Percentiles rank a stretch among this genome's conserved stretches.
phyloP scores from a whole-genome alignment of 225 moss, liverwort and hornwort genomes.

The Thuidium tamariscinum region DNA sequence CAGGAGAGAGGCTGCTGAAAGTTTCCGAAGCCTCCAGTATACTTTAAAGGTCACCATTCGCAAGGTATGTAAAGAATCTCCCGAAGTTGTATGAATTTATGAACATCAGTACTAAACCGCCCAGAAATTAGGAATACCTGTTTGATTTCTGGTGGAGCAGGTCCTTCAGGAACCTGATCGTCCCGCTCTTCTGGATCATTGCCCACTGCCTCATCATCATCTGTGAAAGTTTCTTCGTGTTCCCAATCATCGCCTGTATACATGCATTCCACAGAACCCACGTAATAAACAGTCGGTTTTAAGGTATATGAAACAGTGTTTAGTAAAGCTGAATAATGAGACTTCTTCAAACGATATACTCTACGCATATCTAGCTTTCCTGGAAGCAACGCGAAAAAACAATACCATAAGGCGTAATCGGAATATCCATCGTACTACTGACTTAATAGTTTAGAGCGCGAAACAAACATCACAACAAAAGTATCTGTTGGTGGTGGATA shows the following conservation, averaged over 20 bases:
- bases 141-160: conserved; percentile 95
- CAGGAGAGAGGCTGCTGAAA: neutral
- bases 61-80: neutral
- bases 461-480: neutral
- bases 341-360: neutral
- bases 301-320: neutral
- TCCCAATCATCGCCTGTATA: conserved; percentile 97
- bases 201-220: conserved; percentile 99
- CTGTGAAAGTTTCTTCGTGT: conserved; percentile 98
- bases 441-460: neutral
- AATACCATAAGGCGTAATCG: neutral
- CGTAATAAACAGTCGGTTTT: neutral
- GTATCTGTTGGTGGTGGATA: neutral
- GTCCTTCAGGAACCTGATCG: conserved; percentile 85
- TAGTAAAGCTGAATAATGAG: neutral
- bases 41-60: neutral
- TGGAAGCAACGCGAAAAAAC: neutral
- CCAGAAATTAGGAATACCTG: conserved; percentile 37
- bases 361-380: neutral
- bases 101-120: neutral
- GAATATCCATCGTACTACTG: neutral
- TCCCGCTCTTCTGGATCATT: conserved; percentile 96
- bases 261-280: neutral
- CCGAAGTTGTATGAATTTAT: neutral
- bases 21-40: neutral